Evolutionary conservation across 495 filamentous ascomycete genomes (phyloP).

Genomic region (Thermochaetoides thermophila): DNA sequence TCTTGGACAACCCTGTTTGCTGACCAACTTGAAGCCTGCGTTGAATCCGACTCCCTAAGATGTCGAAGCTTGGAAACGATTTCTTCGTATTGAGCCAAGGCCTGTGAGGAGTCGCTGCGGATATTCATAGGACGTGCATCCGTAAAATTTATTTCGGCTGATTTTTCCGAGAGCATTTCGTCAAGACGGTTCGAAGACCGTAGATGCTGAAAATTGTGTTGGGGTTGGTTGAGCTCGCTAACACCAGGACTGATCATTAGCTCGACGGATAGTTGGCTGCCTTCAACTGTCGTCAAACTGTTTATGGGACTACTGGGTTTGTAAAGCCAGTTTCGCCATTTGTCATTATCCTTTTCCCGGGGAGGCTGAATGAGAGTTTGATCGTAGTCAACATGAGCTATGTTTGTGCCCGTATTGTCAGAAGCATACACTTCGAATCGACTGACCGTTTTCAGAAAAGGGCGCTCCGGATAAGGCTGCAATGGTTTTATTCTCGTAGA

Average conservation of each 20-base stretch:
- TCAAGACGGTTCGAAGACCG: background rate
- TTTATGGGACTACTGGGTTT: slow-evolving; percentile 4
- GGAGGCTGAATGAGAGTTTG: slow-evolving; percentile 9
- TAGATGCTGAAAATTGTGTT: background rate
- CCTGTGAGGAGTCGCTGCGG: slow-evolving; percentile 6
- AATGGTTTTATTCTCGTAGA: no score
- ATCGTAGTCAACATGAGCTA: slow-evolving; percentile 12
- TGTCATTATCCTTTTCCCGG: slow-evolving; percentile 9
- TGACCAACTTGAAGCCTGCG: background rate
- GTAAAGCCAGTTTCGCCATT: slow-evolving; percentile 12
- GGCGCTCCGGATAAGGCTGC: no score
- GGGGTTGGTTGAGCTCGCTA: slow-evolving; percentile 7
- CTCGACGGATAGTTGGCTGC: slow-evolving; percentile 3
- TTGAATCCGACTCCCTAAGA: slow-evolving; percentile 2
- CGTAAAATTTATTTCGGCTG: background rate
- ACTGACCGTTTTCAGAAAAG: no score
- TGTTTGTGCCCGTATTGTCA: slow-evolving; percentile 9
- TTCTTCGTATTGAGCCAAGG: slow-evolving; percentile 7
- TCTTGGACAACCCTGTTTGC: background rate
- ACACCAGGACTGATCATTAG: slow-evolving; percentile 13
- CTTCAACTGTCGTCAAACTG: slow-evolving; percentile 5
- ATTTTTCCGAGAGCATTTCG: background rate
- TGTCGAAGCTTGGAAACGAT: slow-evolving; percentile 8
- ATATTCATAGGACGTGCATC: no score
- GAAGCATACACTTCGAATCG: no score